Evolutionary conservation across 306 rosid genomes (phyloP), one percentile per base, ranked within the genome.

Genomic region (Begonia fuchsioides): DNA sequence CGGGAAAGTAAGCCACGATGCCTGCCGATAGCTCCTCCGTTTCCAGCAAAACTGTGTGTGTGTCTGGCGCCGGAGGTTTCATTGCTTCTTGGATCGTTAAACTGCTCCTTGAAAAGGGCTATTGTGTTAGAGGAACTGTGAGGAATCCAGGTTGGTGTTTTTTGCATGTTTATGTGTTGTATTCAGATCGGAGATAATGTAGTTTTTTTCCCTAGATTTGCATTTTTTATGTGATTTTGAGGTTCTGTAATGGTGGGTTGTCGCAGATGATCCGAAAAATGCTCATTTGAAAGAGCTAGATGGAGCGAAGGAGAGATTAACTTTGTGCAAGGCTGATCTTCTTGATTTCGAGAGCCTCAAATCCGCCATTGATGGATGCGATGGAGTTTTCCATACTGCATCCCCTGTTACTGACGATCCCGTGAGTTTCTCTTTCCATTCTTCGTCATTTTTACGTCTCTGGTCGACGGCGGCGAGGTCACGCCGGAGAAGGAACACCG

Each of bases 51-150:
- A 90, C 79, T 14, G 69, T 90, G 3, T 84, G 97, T 46, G 95
- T 90, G 55, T 84, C 97, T 41, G 97, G 97, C 11, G 97, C 97
- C 14, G 95, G 87, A 3, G 97, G 97, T 10, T 90, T 84, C 73
- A 81, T 90, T 43, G 97, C 95, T 8, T 84, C 97, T 2, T 90
- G 97, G 97, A 73, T 81, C 0, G 97, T 84, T 3, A 84, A 84
- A 15, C 72, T 78, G 43, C 77, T 90, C 15, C 73, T 90, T 0
- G 65, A 79, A 40, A 79, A 68, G 70, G 93, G 93, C 38, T 90
- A 90, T 64, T 48, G 63, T 43, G 97, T 90, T 6, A 76, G 68
- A 71, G 97, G 97, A 62, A 90, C 97, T 38, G 56, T 84, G 13
- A 55, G 97, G 60, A 90, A 90, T 60, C 97, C 97, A 62, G 95